These are phyloP conservation scores for Tetrahymena elliotti DNA, from an alignment of 73 alveolate species.

Conservation along the genomic window DNA sequence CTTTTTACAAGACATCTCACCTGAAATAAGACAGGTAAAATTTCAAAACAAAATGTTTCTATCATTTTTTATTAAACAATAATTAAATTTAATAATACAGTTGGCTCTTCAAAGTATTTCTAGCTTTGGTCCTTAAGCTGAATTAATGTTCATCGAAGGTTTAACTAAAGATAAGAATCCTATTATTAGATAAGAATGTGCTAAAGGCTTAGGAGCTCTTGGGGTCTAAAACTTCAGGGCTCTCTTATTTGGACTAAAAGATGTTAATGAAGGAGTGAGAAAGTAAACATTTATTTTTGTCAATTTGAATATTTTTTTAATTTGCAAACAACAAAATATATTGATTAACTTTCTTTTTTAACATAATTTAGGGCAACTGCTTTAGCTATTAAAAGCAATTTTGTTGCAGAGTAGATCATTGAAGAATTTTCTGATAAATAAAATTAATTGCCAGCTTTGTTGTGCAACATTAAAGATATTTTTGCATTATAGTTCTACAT, in stretches of 20 bases:
- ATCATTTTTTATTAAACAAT: neutral
- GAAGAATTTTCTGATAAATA: conserved; percentile 8
- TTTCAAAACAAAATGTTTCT: neutral
- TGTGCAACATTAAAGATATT: neutral
- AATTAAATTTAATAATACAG: neutral
- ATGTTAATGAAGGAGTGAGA: conserved; percentile 71
- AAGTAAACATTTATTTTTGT: conserved; percentile 10
- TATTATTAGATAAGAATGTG: conserved; percentile 74
- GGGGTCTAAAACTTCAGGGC: conserved; percentile 83
- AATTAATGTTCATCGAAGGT: conserved; percentile 84
- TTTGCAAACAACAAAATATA: too few relatives aligned
- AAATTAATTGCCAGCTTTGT: neutral
- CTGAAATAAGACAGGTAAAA: conserved; percentile 65
- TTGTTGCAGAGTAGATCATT: neutral
- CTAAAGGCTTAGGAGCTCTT: conserved; percentile 74
- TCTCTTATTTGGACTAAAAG: conserved; percentile 78
- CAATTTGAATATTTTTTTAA: neutral
- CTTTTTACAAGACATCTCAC: conserved; percentile 69
- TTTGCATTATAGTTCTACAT: neutral
- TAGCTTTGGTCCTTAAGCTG: conserved; percentile 86
- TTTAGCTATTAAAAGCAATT: neutral
- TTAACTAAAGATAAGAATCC: conserved; percentile 78
- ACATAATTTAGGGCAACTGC: conserved; percentile 29
- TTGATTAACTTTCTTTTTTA: too few relatives aligned
- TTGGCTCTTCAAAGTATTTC: conserved; percentile 52